Evolutionary conservation across 2,329 filamentous ascomycete genomes (phyloP), one percentile per base, ranked within the genome.

Genomic region (Ophiocordyceps camponoti-floridani): DNA sequence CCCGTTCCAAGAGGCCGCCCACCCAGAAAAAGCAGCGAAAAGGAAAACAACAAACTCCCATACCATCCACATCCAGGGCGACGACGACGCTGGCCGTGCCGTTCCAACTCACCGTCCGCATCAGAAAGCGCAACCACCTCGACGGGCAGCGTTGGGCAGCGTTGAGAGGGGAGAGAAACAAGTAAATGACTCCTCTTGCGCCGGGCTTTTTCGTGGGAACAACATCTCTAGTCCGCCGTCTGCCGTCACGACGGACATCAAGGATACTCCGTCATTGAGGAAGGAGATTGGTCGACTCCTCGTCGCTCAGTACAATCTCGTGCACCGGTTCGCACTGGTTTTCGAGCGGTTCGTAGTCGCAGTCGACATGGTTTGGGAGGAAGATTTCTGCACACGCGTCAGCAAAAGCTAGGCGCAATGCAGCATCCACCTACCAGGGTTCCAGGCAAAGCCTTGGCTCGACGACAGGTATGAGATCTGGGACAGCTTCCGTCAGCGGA

Each of bases 371-470:
- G 8, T 81, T 84, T 1, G 83, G 83, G 2, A 88, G 72, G 63
- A 88, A 88, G 60, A 88, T 84, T 58, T 88, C 83, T 37, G 27
- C 16, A 40, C 18, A 16, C 2, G 14, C n/a, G 27, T 47, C 28
- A 45, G 48, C 50, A 23, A 23, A 23, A 23, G 23, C 23, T 23
- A 5, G 23, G 23, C 23, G 23, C 5, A 5, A 23, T 23, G 33
- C 14, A 6, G 33, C 13, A 13, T 9, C 33, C 33, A 52, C 62
- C 44, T 64, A 81, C 78, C 79, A 60, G 83, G 82, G 60, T 88
- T 88, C 83, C 83, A 89, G 48, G 79, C 77, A 56, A 86, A 89
- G 46, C 83, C 83, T 62, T 89, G 83, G 55, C 78, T 82, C 6
- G 79, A 81, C 48, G 83, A 79, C 43, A 88, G 75, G 58, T 85